Percentiles rank a stretch among this genome's conserved stretches.
These are phyloP conservation scores for Candida albicans DNA, from an alignment of 1,139 yeast species.

Conservation along the genomic window DNA sequence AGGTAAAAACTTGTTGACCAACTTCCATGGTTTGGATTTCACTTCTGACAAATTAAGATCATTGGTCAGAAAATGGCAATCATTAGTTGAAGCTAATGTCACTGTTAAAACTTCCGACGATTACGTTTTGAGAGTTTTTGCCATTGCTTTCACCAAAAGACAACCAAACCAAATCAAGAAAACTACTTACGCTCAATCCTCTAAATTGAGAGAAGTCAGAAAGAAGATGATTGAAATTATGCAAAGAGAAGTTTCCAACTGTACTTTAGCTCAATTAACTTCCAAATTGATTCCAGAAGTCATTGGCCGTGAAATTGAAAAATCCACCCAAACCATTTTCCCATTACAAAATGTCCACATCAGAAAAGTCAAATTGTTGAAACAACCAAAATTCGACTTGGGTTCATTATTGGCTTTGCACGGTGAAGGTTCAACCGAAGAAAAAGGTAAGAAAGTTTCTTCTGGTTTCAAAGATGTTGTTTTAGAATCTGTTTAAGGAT, in stretches of 20 bases:
- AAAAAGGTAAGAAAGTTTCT: constrained; percentile 53
- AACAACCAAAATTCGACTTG: constrained; percentile 54
- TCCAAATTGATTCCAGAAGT: constrained; percentile 55
- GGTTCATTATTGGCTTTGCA: constrained; percentile 53
- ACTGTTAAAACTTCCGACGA: constrained; percentile 54
- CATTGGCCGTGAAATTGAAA: constrained; percentile 54
- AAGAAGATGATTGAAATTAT: constrained; percentile 52
- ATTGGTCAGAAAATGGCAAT: constrained; percentile 55
- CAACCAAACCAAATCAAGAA: constrained; percentile 52
- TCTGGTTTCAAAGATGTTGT: constrained; percentile 54
- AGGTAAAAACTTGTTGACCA: constrained; percentile 55
- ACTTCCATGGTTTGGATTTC: constrained; percentile 54
- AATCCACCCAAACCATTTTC: constrained; percentile 51
- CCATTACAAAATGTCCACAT: constrained; percentile 55
- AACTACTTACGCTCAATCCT: constrained; percentile 53
- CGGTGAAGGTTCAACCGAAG: constrained; percentile 53
- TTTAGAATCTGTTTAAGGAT: constrained; percentile 44
- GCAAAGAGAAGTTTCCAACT: constrained; percentile 54
- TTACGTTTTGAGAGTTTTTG: constrained; percentile 50
- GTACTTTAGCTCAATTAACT: constrained; percentile 51
- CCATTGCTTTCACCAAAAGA: constrained; percentile 56
- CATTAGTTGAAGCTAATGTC: constrained; percentile 53
- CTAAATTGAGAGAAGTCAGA: constrained; percentile 53
- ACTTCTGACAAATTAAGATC: constrained; percentile 53
- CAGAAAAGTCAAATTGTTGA: constrained; percentile 54